Evolutionary conservation across 805 yeast genomes (phyloP).

Genomic region (Wickerhamiella allomyrinae): DNA sequence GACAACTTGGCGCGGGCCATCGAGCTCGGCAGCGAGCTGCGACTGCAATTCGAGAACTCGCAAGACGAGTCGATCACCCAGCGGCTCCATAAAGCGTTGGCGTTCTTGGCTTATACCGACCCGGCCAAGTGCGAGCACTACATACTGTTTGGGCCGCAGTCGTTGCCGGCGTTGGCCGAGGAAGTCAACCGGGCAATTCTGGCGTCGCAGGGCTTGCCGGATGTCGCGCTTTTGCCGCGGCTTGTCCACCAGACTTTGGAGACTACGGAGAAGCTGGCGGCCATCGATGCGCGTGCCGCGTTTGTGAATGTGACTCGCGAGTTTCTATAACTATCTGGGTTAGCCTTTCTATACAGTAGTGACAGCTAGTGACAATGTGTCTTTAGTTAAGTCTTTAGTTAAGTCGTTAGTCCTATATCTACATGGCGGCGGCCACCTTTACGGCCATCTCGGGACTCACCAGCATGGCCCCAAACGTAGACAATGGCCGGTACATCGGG

Average conservation of each 20-base stretch:
- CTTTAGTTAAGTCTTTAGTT: neutral
- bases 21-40: conserved; percentile 4
- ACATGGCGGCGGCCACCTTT: conserved; percentile 26
- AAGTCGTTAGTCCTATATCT: too few species aligned
- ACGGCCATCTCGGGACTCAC: conserved; percentile 39
- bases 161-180: conserved; percentile 3
- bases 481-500: conserved; percentile 40
- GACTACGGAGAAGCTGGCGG: neutral
- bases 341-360: neutral
- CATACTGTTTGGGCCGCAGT: conserved; percentile 3
- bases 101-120: conserved; percentile 5
- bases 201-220: neutral
- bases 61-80: neutral
- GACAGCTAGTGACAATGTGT: neutral
- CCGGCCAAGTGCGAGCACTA: conserved; percentile 1
- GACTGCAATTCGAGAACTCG: neutral
- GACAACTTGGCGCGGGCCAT: conserved; percentile 12
- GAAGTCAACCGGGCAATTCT: neutral
- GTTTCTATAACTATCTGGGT: neutral
- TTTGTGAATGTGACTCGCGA: too few species aligned
- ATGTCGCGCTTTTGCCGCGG: neutral
- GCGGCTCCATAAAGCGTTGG: conserved; percentile 1
- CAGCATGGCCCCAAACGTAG: conserved; percentile 35
- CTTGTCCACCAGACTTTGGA: neutral
- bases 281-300: neutral